phyloP scores from a whole-genome alignment of 192 early-diverging fungal species.

The Mortierella alpina region DNA sequence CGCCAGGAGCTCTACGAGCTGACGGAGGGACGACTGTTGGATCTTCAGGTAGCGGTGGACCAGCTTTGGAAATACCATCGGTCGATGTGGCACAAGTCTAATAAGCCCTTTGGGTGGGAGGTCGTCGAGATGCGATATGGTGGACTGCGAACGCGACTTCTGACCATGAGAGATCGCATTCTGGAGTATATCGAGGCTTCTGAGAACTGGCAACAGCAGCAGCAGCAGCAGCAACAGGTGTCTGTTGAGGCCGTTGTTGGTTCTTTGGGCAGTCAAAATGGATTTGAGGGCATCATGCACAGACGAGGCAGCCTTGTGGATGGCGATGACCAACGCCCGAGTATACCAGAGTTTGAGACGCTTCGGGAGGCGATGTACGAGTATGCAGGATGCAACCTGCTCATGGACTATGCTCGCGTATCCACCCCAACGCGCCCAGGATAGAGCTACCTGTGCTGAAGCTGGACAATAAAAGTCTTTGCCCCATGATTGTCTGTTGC shows the following conservation, averaged over 20 bases:
- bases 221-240: constrained; percentile 15
- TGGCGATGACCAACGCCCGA: constrained; percentile 24
- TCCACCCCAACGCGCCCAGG: constrained; percentile 70
- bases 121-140: constrained; percentile 87
- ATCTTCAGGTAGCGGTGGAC: constrained; percentile 71
- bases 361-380: constrained; percentile 74
- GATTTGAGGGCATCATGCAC: constrained; percentile 46
- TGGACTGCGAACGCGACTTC: constrained; percentile 70
- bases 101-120: constrained; percentile 91
- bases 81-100: constrained; percentile 78
- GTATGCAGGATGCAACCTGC: constrained; percentile 71
- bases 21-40: constrained; percentile 63
- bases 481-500: too few relatives aligned
- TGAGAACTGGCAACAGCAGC: constrained; percentile 6
- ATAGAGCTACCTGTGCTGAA: constrained; percentile 21
- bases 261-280: constrained; percentile 50
- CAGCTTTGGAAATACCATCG: constrained; percentile 86
- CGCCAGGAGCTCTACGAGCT: constrained; percentile 67
- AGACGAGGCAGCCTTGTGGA: constrained; percentile 29
- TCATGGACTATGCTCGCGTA: constrained; percentile 75
- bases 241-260: not conserved
- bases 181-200: constrained; percentile 65
- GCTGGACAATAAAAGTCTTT: too few relatives aligned
- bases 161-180: constrained; percentile 77
- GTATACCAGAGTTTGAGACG: constrained; percentile 76